phyloP scores from a whole-genome alignment of 169 alveolate species.

The Plasmodium knowlesi region DNA sequence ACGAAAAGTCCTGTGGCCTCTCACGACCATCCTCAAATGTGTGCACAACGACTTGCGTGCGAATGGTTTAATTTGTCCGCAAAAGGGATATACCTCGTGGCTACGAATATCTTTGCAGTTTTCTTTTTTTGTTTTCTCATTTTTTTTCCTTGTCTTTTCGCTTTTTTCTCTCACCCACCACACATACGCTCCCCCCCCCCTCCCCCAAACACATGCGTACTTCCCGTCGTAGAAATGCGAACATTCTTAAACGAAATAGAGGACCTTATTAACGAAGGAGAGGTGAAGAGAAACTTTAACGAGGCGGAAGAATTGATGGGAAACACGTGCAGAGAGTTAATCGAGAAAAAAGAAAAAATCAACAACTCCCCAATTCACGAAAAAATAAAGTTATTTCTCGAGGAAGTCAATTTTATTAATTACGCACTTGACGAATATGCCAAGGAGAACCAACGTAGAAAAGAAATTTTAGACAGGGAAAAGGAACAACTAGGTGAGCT shows the following conservation, averaged over 20 bases:
- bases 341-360: conserved; percentile 26
- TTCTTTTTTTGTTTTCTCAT: neutral
- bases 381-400: conserved; percentile 37
- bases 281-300: neutral
- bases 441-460: conserved; percentile 1
- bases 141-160: neutral
- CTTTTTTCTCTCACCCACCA: neutral
- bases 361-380: conserved; percentile 6
- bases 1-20: neutral
- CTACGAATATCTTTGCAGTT: neutral
- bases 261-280: conserved; percentile 32
- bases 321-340: neutral
- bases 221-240: conserved; percentile 35
- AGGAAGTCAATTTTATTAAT: conserved; percentile 51
- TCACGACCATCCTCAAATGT: neutral
- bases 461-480: neutral
- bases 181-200: neutral
- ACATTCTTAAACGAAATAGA: conserved; percentile 58
- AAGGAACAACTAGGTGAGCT: neutral
- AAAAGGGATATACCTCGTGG: neutral
- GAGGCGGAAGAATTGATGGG: conserved; percentile 4
- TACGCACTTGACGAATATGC: conserved; percentile 17
- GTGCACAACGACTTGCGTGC: neutral
- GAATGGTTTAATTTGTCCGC: neutral
- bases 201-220: neutral